phyloP scores from a whole-genome alignment of 1,139 yeast species.

The Suhomyces guaymorum region DNA sequence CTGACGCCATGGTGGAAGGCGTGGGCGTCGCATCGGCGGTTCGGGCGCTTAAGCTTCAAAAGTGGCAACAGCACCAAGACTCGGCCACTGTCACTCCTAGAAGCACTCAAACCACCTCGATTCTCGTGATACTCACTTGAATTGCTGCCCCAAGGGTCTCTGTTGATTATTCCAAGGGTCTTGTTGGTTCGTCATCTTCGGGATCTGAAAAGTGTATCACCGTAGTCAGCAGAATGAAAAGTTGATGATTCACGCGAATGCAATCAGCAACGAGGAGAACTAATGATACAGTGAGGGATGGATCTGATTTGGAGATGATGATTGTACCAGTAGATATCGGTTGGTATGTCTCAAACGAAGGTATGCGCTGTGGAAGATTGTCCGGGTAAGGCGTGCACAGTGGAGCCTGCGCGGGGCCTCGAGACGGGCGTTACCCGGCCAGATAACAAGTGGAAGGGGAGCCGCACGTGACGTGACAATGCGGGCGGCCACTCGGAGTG shows the following conservation, averaged over 20 bases:
- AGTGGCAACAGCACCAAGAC: too few species aligned
- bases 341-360: conserved; percentile 1
- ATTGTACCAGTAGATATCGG: too few species aligned
- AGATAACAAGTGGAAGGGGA: neutral
- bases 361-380: conserved; percentile 9
- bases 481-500: neutral
- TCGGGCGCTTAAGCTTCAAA: too few species aligned
- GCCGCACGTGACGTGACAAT: neutral
- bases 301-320: neutral
- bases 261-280: neutral
- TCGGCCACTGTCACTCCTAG: too few species aligned
- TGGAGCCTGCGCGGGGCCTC: conserved; percentile 6
- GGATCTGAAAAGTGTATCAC: conserved; percentile 2
- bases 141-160: conserved; percentile 48
- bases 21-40: too few species aligned
- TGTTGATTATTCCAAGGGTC: conserved; percentile 50
- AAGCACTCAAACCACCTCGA: too few species aligned
- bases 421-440: conserved; percentile 9
- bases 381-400: conserved; percentile 13
- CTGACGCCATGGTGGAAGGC: too few species aligned
- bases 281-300: conserved; percentile 7
- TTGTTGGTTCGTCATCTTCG: conserved; percentile 44
- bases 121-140: conserved; percentile 53
- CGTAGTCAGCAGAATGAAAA: too few species aligned
- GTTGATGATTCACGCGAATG: neutral